Evolutionary conservation across 768 basidiomycete genomes (phyloP), one percentile per base, ranked within the genome.

Genomic region (Cystofilobasidium bisporidii): DNA sequence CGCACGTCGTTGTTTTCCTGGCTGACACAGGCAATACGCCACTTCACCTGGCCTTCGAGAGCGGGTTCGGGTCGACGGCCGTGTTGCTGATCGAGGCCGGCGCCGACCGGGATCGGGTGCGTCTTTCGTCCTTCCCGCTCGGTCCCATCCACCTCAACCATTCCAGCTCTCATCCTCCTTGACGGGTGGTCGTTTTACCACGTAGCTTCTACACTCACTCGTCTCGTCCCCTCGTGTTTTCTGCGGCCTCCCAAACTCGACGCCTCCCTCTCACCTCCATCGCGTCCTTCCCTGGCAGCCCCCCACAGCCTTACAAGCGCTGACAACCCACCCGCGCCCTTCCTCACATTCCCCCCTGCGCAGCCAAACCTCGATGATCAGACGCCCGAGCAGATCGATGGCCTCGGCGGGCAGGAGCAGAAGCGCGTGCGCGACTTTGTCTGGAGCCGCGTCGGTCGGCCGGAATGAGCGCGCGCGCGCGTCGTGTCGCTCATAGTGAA

Each of bases 31-130:
- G 94, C 61, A 96, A 97, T 74, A 97, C 96, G 1, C 91, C 96
- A 2, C 79, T 99, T 43, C 96, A 99, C 81, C 84, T 99, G 38
- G 93, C 94, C 22, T 88, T 99, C 87, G 94, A 99, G 73, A 91
- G 89, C 63, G 94, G 87, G 22, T 89, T 97, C 74, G 94, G 89
- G 18, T 86, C 91, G 75, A 88, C 86, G 20, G 94, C 94, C 14
- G 88, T 91, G 2, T 76, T 88, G 60, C 82, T 99, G 61, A 94
- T 99, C 69, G 90, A 94, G 75, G 93, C 91, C 56, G 94, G 94
- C 24, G 93, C 93, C 11, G 94, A 97, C 81, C 85, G 94, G 36
- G 83, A 83, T 71, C 82, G 89, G 72, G 92, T 93, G 78, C 71
- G 88, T 81, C 70, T 17, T 11, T n/a, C 30, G 10, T 24, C 10